These are phyloP conservation scores for Paraphaeosphaeria minitans DNA, from an alignment of 2,329 filamentous ascomycete species.

Conservation along the genomic window DNA sequence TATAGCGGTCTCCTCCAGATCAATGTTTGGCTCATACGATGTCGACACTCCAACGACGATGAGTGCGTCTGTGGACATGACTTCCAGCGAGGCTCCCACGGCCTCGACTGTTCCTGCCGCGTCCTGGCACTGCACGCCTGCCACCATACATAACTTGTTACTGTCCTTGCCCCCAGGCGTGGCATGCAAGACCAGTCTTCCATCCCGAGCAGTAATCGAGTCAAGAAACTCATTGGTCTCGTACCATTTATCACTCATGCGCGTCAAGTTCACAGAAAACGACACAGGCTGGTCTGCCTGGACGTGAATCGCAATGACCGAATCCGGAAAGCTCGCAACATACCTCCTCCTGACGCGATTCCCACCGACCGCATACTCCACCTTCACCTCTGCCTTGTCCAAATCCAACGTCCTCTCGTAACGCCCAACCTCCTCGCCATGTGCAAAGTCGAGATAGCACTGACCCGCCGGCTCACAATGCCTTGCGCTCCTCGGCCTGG, in stretches of 20 bases:
- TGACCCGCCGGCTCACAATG: constrained; percentile 55
- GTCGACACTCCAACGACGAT: constrained; percentile 50
- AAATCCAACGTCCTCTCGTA: constrained; percentile 52
- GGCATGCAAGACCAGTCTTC: constrained; percentile 15
- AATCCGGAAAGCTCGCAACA: constrained; percentile 52
- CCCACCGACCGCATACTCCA: constrained; percentile 46
- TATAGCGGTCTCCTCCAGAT: constrained; percentile 34
- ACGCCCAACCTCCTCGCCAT: constrained; percentile 2
- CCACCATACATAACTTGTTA: constrained; percentile 17
- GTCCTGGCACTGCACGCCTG: constrained; percentile 7
- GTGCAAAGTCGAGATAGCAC: constrained; percentile 13
- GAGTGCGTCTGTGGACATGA: constrained; percentile 45
- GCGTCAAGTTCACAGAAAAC: constrained; percentile 40
- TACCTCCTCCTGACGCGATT: constrained; percentile 45
- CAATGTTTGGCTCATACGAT: constrained; percentile 40
- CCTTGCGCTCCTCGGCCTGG: constrained; percentile 53
- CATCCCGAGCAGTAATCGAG: constrained; percentile 37
- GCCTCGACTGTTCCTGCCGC: constrained; percentile 7
- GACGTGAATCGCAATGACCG: constrained; percentile 47
- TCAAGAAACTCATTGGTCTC: constrained; percentile 54
- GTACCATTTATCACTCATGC: constrained; percentile 50
- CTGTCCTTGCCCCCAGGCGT: constrained; percentile 19
- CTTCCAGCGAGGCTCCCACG: constrained; percentile 35
- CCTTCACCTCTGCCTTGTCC: constrained; percentile 42
- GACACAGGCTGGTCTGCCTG: constrained; percentile 20